Percentiles rank a stretch among this genome's conserved stretches.
These are phyloP conservation scores for slime mould (Dictyostelium discoideum) DNA, from an alignment of 78 protist species.

Conservation along the genomic window DNA sequence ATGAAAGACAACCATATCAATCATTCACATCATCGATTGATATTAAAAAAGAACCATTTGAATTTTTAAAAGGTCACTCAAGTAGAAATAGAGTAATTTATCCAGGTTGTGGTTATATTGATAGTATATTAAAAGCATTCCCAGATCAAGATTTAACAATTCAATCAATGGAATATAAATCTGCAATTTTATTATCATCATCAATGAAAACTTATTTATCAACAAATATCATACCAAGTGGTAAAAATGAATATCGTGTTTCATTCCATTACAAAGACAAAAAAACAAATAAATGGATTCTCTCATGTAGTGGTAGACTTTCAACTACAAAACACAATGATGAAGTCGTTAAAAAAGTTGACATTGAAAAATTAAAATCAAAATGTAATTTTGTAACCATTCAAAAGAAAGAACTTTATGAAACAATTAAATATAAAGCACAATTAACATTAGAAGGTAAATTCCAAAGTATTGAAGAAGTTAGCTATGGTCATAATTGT, in stretches of 20 bases:
- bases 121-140: not conserved
- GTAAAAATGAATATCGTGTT: conserved; percentile 3
- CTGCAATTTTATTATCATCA: not conserved
- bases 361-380: not conserved
- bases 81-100: not conserved
- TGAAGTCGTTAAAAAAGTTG: not conserved
- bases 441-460: too few species aligned
- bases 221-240: too few species aligned
- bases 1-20: not conserved
- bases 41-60: not conserved
- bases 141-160: too few species aligned
- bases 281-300: not conserved
- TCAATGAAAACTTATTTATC: too few species aligned
- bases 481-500: not conserved
- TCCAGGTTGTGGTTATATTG: conserved; percentile 43
- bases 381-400: not conserved
- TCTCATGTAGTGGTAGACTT: not conserved
- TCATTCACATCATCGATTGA: conserved; percentile 1
- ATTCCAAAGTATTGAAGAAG: not conserved
- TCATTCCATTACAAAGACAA: not conserved
- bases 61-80: conserved; percentile 52
- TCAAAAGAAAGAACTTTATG: not conserved
- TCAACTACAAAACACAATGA: not conserved
- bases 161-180: conserved; percentile 22
- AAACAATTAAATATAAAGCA: not conserved